These are phyloP conservation scores for Gremmenia infestans DNA, from an alignment of 2,329 filamentous ascomycete species.

Conservation along the genomic window DNA sequence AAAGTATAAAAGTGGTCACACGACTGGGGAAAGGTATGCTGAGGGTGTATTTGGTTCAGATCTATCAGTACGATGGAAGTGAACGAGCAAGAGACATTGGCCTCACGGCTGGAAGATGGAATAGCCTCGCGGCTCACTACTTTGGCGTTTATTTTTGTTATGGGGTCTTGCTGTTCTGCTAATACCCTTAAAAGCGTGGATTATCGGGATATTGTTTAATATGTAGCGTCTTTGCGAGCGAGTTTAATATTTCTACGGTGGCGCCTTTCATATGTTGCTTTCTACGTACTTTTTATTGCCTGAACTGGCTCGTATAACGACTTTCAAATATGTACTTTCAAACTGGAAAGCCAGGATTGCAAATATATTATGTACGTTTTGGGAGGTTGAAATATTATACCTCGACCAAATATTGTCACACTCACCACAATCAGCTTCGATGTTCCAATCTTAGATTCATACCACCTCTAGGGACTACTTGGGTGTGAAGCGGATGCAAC, in stretches of 20 bases:
- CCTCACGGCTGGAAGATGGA: conserved; percentile 37
- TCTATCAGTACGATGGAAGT: conserved; percentile 6
- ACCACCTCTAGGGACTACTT: too few species aligned
- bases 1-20: conserved; percentile 23
- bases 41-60: not conserved
- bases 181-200: conserved; percentile 28
- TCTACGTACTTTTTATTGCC: not conserved
- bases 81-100: conserved; percentile 27
- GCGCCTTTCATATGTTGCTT: not conserved
- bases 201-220: conserved; percentile 8
- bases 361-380: not conserved
- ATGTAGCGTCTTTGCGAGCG: conserved; percentile 7
- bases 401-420: too few species aligned
- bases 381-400: too few species aligned
- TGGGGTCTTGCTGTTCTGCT: conserved; percentile 18
- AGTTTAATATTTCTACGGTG: not conserved
- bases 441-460: too few species aligned
- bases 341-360: not conserved
- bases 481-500: too few species aligned
- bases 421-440: too few species aligned
- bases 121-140: conserved; percentile 35
- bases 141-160: conserved; percentile 23
- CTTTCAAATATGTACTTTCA: not conserved
- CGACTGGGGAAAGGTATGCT: conserved; percentile 8
- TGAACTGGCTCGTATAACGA: not conserved